These are phyloP conservation scores for Knoxia roxburghii DNA, from an alignment of 257 asterid genomes.

Conservation along the genomic window DNA sequence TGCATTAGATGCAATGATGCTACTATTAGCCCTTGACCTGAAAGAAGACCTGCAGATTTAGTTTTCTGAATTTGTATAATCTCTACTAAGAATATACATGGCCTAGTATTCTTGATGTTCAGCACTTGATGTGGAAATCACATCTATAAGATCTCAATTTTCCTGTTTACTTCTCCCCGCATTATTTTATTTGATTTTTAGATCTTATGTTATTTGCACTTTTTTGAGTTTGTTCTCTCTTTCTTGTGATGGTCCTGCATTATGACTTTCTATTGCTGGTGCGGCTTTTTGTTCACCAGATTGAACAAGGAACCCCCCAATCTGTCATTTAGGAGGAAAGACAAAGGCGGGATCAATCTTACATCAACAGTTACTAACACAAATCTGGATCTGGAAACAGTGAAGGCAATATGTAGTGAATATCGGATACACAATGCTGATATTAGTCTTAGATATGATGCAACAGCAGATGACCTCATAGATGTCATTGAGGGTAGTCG, in stretches of 20 bases:
- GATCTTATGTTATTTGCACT: not conserved
- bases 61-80: not conserved
- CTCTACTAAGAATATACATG: not conserved
- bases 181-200: not conserved
- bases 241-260: not conserved
- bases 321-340: slow-evolving; percentile 81
- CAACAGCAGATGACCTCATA: slow-evolving; percentile 97
- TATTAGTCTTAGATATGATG: slow-evolving; percentile 78
- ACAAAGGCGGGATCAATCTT: slow-evolving; percentile 92
- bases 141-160: not conserved
- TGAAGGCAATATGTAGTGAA: slow-evolving; percentile 96
- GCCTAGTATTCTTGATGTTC: not conserved
- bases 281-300: slow-evolving; percentile 27
- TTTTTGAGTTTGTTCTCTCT: not conserved
- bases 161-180: not conserved
- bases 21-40: not conserved
- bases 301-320: slow-evolving; percentile 98
- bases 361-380: slow-evolving; percentile 81
- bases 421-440: slow-evolving; percentile 95
- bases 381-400: slow-evolving; percentile 87
- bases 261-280: not conserved
- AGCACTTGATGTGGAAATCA: not conserved
- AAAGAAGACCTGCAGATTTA: not conserved
- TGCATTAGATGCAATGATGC: not conserved
- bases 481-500: slow-evolving; percentile 97